These are phyloP conservation scores for Alectoria sarmentosa DNA, from an alignment of 495 filamentous ascomycete genomes.

Conservation along the genomic window DNA sequence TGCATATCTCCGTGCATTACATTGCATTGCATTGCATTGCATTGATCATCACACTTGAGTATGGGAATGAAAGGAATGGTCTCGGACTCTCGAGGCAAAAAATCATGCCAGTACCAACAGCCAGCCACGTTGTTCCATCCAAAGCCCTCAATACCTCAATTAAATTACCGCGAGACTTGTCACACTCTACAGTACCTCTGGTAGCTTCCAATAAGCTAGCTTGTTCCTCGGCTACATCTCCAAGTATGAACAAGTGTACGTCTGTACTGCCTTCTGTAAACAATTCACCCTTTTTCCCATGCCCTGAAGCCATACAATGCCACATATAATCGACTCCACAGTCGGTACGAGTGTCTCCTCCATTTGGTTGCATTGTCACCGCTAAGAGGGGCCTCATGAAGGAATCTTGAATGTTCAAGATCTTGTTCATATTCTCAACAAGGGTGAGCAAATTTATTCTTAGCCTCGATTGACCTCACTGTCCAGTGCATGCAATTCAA, in stretches of 20 bases:
- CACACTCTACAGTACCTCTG: background rate
- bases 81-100: background rate
- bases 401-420: background rate
- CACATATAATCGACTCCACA: background rate
- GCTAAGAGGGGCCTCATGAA: background rate
- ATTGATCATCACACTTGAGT: background rate
- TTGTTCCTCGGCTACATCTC: background rate
- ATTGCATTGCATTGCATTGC: background rate
- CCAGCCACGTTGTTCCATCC: background rate
- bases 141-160: background rate
- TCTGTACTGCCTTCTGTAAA: background rate
- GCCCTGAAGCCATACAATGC: background rate
- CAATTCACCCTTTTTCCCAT: background rate
- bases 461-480: background rate
- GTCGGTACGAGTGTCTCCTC: background rate
- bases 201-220: background rate
- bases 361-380: background rate
- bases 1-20: background rate
- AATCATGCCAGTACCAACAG: too few relatives aligned
- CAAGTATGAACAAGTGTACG: background rate
- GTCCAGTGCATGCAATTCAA: background rate
- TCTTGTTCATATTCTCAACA: background rate
- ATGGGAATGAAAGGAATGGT: background rate
- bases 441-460: background rate
- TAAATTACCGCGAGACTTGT: background rate